Evolutionary conservation across 306 rosid species (phyloP).

Genomic region (Fragaria nilgerrensis): DNA sequence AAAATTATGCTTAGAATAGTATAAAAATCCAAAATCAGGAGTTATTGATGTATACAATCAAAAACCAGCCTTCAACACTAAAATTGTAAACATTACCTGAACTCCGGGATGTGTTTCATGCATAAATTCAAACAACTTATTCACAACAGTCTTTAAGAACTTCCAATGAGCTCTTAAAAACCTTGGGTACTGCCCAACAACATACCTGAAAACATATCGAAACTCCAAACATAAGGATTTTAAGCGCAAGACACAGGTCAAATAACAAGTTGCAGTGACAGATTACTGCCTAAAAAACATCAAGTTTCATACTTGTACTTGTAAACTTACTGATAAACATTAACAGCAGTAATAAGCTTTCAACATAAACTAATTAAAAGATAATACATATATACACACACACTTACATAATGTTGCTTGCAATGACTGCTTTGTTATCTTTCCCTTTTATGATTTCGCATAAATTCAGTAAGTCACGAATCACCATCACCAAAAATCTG

Average conservation of each 20-base stretch:
- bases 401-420: constrained; percentile 93
- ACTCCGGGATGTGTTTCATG: constrained; percentile 99
- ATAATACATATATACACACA: neutral
- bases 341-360: neutral
- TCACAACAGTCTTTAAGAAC: constrained; percentile 92
- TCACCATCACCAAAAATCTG: constrained; percentile 99
- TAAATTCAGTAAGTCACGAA: constrained; percentile 87
- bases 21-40: neutral
- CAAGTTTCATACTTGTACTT: neutral
- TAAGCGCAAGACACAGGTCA: neutral
- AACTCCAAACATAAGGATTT: neutral
- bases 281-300: neutral
- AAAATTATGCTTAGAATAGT: neutral
- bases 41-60: neutral
- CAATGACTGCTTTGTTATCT: constrained; percentile 98
- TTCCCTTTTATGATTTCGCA: constrained; percentile 97
- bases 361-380: neutral
- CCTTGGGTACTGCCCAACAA: constrained; percentile 96
- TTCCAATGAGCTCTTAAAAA: constrained; percentile 98
- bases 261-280: neutral
- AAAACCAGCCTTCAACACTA: neutral
- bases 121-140: constrained; percentile 96
- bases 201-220: constrained; percentile 60
- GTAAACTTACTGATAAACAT: neutral
- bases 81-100: constrained; percentile 55